These are phyloP conservation scores for Didymella exigua DNA, from an alignment of 2,329 filamentous ascomycete genomes.

Conservation along the genomic window DNA sequence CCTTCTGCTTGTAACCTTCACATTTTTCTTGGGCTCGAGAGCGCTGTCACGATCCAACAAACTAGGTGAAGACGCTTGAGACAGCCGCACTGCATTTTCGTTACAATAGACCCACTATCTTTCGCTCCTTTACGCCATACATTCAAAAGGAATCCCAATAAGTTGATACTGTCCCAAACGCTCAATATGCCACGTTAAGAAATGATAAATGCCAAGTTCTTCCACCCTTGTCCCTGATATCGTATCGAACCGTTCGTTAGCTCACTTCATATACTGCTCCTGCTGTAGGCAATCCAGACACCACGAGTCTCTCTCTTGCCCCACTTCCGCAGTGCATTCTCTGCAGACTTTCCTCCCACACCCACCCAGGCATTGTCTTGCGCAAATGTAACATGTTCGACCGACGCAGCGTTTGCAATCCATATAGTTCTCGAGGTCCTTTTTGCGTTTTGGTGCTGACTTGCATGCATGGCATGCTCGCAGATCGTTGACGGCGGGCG, in stretches of 20 bases:
- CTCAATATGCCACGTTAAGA: conserved; percentile 17
- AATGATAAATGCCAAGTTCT: not conserved
- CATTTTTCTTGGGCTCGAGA: too few species aligned
- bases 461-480: conserved; percentile 71
- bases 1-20: too few species aligned
- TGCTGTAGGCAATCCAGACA: conserved; percentile 64
- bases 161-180: conserved; percentile 5
- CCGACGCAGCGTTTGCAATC: conserved; percentile 67
- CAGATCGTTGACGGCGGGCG: conserved; percentile 28
- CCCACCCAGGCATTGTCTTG: conserved; percentile 63
- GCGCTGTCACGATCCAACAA: too few species aligned
- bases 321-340: conserved; percentile 70
- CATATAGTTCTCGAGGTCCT: conserved; percentile 69
- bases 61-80: not conserved
- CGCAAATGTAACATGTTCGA: conserved; percentile 72
- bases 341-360: conserved; percentile 65
- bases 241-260: not conserved
- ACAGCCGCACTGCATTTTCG: not conserved
- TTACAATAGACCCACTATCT: not conserved
- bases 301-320: conserved; percentile 67
- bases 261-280: conserved; percentile 25
- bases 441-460: conserved; percentile 67
- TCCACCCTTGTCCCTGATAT: not conserved
- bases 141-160: not conserved
- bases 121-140: not conserved